Evolutionary conservation across 106 monocot species (phyloP), one percentile per base, ranked within the genome.

Genomic region (Agapanthus africanus): DNA sequence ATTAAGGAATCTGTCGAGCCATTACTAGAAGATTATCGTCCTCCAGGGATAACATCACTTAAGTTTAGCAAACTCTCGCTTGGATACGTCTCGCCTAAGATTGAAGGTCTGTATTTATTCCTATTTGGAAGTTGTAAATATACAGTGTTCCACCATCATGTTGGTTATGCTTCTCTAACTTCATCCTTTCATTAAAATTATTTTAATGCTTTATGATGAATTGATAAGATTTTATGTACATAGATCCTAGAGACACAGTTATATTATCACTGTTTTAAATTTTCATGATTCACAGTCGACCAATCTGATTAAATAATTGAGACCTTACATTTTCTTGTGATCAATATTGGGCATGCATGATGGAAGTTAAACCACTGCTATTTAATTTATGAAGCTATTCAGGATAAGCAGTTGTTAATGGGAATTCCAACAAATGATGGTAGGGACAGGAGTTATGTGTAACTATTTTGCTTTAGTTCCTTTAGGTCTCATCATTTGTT

Each of bases 41-140:
- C 99, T 70, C 69, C 99, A 72, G 99, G 93, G 80, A 93, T 99
- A 83, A 80, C 91, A 10, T 99, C 99, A 35, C 77, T 99, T 31
- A 99, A 87, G 74, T 99, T 99, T 73, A 99, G 82, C 79, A 99
- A 99, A 70, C 77, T 99, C 50, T 99, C 74, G 59, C 83, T 99
- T 62, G 99, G 99, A 73, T 85, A 77, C 69, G 99, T 99, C 19
- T 56, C 99, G 36, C 99, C 99, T 32, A 99, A 99, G 77, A 90
- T 99, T 70, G 99, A 99, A 93, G 99, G 99, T 99, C 41, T 63
- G 35, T 39, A 30, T 63, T 68, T 37, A 37, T 66, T 22, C 61
- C 36, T 36, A 62, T 18, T 60, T 54, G 54, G 9, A 54, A 54
- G 27, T 11, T 21, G n/a, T n/a, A n/a, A n/a, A n/a, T 18, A 18